Evolutionary conservation across 2,329 filamentous ascomycete species (phyloP), one percentile per base, ranked within the genome.

Genomic region (Orbilia blumenaviensis): DNA sequence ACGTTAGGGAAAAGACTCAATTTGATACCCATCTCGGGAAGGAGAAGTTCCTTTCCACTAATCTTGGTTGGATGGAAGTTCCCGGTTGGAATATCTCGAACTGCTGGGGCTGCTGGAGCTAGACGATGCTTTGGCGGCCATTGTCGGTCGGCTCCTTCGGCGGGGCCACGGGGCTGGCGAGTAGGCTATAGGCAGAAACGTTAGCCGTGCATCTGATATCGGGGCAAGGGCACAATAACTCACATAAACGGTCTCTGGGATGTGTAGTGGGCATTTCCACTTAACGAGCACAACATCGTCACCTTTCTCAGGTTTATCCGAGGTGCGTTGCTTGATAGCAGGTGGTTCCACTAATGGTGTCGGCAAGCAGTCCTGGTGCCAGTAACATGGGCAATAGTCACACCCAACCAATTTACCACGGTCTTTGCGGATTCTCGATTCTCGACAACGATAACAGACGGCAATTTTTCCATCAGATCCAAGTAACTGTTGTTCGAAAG

Each of bases 281-380:
- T 75, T 75, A 56, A 67, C 56, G 6, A 75, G 36, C 23, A 75
- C 60, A 54, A 75, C 56, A 9, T 75, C 60, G 21, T 75, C 63
- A 41, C 63, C 56, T 64, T 27, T 56, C 63, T 61, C 69, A 18
- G 56, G 44, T 25, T 60, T 48, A 32, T 38, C 23, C 32, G 60
- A 54, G 5, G 44, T 29, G 29, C 66, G 66, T 18, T 41, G 36
- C 29, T 75, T 75, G 71, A 75, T 75, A 9, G 71, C 71, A 9
- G 29, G 62, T 42, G 71, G 71, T 27, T 75, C 71, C 42, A 67
- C 62, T 10, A 75, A 27, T 10, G 71, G 63, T 16, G 16, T 34
- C 8, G 62, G 71, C 16, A 96, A 85, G 83, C 94, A 98, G 82
- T 98, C 94, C 61, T 97, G 86, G 84, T 98, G 94, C 91, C 94